Percentiles rank a stretch among this genome's conserved stretches.
Conservation (phyloP, 305 asterid genomes). For the Fraxinus dipetala region DNA sequence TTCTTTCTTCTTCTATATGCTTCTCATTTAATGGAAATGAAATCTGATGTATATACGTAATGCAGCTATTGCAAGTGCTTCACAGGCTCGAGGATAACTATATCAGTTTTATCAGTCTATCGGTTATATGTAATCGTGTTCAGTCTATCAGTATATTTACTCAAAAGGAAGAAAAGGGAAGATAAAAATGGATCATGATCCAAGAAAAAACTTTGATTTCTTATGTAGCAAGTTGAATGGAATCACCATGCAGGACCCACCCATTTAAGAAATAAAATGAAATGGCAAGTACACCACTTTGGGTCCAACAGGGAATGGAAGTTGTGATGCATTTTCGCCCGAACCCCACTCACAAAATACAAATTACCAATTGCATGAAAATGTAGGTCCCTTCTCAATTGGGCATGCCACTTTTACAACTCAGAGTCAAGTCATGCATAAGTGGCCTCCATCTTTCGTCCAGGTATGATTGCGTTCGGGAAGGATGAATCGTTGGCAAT, state of each 20-base stretch:
- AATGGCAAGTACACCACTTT: neutral
- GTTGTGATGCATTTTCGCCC: neutral
- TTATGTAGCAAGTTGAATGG: neutral
- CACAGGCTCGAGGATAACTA: neutral
- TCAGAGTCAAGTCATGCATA: conserved; percentile 20
- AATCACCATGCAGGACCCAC: neutral
- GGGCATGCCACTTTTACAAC: conserved; percentile 17
- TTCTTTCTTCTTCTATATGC: conserved; percentile 11
- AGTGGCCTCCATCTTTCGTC: too few relatives aligned
- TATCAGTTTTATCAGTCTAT: neutral
- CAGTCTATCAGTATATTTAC: neutral
- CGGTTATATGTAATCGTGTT: too few relatives aligned
- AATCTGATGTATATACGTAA: conserved; percentile 40
- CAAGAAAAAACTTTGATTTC: neutral
- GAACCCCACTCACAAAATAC: neutral
- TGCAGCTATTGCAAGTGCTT: conserved; percentile 12
- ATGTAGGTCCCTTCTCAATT: neutral
- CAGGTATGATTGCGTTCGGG: too few relatives aligned
- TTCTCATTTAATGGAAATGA: conserved; percentile 29
- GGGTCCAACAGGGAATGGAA: neutral
- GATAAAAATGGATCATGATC: neutral
- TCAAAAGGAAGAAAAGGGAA: neutral
- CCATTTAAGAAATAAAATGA: neutral
- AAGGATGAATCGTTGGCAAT: too few relatives aligned
- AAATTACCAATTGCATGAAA: neutral